A percentile compares a stretch with the other conserved stretches of the same genome.
Evolutionary conservation across 805 yeast genomes (phyloP).

Genomic region (Brettanomyces custersianus): DNA sequence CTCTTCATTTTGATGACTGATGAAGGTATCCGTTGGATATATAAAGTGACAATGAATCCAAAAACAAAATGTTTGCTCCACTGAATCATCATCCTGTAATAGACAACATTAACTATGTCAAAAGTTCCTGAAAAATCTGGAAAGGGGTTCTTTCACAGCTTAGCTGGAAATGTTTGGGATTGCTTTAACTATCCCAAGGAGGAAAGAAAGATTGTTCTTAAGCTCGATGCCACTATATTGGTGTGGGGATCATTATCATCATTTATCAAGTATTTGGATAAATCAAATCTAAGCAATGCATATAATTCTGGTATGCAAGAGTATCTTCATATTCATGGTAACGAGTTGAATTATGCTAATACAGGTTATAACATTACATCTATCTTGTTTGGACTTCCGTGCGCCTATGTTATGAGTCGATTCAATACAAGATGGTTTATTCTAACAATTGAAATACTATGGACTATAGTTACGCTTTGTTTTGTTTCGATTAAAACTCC

Average conservation of each 20-base stretch:
- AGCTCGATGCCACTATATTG: constrained; percentile 47
- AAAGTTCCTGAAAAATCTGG: background rate
- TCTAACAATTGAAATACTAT: constrained; percentile 18
- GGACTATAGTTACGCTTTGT: constrained; percentile 23
- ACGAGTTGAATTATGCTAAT: constrained; percentile 26
- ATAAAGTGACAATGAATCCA: too few relatives aligned
- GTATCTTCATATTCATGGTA: constrained; percentile 47
- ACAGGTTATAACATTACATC: constrained; percentile 42
- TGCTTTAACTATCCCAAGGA: constrained; percentile 27
- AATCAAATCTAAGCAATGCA: constrained; percentile 53
- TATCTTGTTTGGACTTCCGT: constrained; percentile 27
- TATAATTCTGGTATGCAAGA: constrained; percentile 57
- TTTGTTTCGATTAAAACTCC: constrained; percentile 18
- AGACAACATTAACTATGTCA: too few relatives aligned
- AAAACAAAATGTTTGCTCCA: too few relatives aligned
- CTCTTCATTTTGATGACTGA: too few relatives aligned
- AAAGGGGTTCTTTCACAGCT: background rate
- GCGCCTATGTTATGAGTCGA: constrained; percentile 17
- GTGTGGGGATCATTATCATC: constrained; percentile 49
- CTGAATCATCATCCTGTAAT: too few relatives aligned
- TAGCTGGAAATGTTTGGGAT: constrained; percentile 7
- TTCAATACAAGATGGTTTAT: constrained; percentile 15
- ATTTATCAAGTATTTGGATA: constrained; percentile 55
- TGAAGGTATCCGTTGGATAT: too few relatives aligned
- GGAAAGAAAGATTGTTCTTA: constrained; percentile 36